These are phyloP conservation scores for Alternaria hordeiaustralica DNA, from an alignment of 2,329 filamentous ascomycete species.

Conservation along the genomic window DNA sequence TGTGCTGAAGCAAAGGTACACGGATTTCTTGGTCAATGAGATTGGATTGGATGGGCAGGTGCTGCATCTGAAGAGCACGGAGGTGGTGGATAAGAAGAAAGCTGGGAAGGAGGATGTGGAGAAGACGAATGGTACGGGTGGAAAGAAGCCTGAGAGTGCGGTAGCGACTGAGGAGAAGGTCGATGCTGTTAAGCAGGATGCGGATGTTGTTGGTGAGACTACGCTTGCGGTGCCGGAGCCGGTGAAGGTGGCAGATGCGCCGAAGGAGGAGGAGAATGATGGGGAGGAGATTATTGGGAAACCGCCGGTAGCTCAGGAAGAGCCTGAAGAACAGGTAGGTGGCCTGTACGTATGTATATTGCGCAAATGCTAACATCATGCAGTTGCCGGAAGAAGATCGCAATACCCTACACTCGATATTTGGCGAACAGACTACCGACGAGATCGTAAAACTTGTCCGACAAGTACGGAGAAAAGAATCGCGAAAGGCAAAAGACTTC, in stretches of 20 bases:
- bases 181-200: conserved; percentile 26
- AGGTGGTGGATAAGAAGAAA: conserved; percentile 27
- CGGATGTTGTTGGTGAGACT: conserved; percentile 19
- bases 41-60: conserved; percentile 78
- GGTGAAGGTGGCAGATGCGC: background rate
- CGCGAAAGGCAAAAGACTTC: conserved; percentile 63
- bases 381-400: conserved; percentile 50
- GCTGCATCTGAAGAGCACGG: conserved; percentile 68
- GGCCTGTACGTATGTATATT: background rate
- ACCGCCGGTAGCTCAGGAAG: conserved; percentile 10
- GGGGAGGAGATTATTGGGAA: background rate
- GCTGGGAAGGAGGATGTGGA: conserved; percentile 24
- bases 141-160: conserved; percentile 15
- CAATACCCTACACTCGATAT: conserved; percentile 51
- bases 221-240: conserved; percentile 6
- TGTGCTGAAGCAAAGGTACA: conserved; percentile 76
- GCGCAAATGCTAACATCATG: conserved; percentile 10
- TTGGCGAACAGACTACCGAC: conserved; percentile 59
- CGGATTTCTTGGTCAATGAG: conserved; percentile 92
- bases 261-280: conserved; percentile 14
- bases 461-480: conserved; percentile 60
- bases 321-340: conserved; percentile 24
- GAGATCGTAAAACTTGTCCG: conserved; percentile 63
- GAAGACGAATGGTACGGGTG: conserved; percentile 6
- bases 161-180: conserved; percentile 32